Percentiles rank a stretch among this genome's conserved stretches.
These are phyloP conservation scores for Metschnikowia cerradonensis DNA, from an alignment of 805 yeast genomes.

Conservation along the genomic window DNA sequence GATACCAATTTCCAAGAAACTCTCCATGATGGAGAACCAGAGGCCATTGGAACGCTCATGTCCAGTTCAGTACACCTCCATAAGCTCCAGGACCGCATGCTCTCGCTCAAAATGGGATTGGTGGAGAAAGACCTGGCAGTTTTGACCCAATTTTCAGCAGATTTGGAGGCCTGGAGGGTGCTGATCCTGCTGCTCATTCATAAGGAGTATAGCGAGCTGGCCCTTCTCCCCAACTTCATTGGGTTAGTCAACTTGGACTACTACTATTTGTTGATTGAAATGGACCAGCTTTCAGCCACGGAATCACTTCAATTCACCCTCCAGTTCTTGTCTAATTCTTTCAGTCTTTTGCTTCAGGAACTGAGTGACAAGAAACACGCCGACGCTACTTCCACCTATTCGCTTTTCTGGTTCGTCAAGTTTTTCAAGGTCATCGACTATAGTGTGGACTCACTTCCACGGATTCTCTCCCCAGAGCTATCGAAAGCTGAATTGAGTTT, in stretches of 20 bases:
- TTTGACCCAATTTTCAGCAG: slow-evolving; percentile 23
- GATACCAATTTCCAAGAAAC: slow-evolving; percentile 14
- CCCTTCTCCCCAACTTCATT: slow-evolving; percentile 30
- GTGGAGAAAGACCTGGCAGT: slow-evolving; percentile 4
- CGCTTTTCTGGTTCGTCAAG: slow-evolving; percentile 33
- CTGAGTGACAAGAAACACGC: slow-evolving; percentile 13
- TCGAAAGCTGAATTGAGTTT: slow-evolving; percentile 17
- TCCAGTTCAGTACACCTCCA: slow-evolving; percentile 23
- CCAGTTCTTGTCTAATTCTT: slow-evolving; percentile 39
- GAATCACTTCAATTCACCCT: slow-evolving; percentile 39
- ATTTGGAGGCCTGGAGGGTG: slow-evolving; percentile 38
- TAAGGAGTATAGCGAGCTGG: slow-evolving; percentile 23
- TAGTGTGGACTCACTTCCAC: slow-evolving; percentile 22
- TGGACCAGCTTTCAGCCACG: slow-evolving; percentile 37
- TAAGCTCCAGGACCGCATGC: slow-evolving; percentile 25
- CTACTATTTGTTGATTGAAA: slow-evolving; percentile 37
- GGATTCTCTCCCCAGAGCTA: slow-evolving; percentile 14
- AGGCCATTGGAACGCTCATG: slow-evolving; percentile 17
- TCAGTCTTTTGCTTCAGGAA: slow-evolving; percentile 29
- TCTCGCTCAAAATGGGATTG: slow-evolving; percentile 17
- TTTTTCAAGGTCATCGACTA: slow-evolving; percentile 35
- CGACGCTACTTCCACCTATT: slow-evolving; percentile 17
- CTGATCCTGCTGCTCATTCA: slow-evolving; percentile 26
- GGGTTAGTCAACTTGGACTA: slow-evolving; percentile 35
- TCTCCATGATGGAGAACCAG: slow-evolving; percentile 22